Conservation (phyloP, 2,329 filamentous ascomycete genomes). For the Trichoderma citrinoviride region DNA sequence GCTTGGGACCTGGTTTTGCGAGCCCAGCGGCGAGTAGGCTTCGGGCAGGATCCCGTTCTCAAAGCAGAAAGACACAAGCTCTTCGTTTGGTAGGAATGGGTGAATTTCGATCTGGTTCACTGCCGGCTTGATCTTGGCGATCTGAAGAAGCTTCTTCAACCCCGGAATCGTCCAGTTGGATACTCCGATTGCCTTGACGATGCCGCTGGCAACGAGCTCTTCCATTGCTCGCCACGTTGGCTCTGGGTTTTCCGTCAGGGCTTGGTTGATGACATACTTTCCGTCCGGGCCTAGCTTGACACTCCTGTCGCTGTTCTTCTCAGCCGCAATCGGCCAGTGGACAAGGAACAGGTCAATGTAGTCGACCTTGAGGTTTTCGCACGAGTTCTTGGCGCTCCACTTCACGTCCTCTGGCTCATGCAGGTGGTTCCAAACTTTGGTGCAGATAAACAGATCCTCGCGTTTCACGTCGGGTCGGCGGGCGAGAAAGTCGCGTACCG, state of each 20-base stretch:
- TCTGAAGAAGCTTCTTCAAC: conserved; percentile 71
- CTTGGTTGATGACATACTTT: conserved; percentile 8
- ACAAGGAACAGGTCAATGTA: conserved; percentile 71
- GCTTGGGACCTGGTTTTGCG: conserved; percentile 15
- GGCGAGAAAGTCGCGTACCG: conserved; percentile 50
- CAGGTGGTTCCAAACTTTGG: conserved; percentile 80
- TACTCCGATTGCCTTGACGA: conserved; percentile 78
- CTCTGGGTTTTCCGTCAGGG: conserved; percentile 27
- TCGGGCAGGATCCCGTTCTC: conserved; percentile 73
- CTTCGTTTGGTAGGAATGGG: conserved; percentile 77
- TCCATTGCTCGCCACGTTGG: conserved; percentile 78
- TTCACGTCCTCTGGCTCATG: conserved; percentile 60
- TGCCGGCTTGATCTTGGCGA: conserved; percentile 48
- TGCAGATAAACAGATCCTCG: conserved; percentile 68
- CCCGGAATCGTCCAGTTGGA: conserved; percentile 84
- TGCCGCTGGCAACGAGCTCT: conserved; percentile 65
- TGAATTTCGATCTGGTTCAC: conserved; percentile 84
- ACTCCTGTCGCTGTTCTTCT: conserved; percentile 1
- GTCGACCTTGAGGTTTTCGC: conserved; percentile 59
- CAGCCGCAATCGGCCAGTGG: conserved; percentile 66
- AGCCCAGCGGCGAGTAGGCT: conserved; percentile 31
- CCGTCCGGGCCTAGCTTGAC: conserved; percentile 9
- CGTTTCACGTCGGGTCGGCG: conserved; percentile 57
- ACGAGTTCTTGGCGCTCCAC: conserved; percentile 58
- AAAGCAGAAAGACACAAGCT: conserved; percentile 70